Evolutionary conservation across 305 asterid genomes (phyloP), one percentile per base, ranked within the genome.

Genomic region (Rubia occidens): DNA sequence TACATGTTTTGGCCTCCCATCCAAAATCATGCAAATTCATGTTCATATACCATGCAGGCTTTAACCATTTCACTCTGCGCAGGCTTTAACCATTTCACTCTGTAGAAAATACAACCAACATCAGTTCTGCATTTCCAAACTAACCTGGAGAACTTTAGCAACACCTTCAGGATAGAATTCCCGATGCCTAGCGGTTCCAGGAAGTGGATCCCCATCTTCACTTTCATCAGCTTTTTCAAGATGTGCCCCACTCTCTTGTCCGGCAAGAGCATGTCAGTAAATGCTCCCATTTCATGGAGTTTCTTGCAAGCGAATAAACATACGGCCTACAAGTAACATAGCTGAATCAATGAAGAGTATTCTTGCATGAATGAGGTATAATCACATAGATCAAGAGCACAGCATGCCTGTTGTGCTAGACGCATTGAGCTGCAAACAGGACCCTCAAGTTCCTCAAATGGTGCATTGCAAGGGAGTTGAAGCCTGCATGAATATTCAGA

Each of bases 91-190:
- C 58, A 64, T 66, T 70, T 71, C 60, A 78, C 64, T 59, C 32
- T 66, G 45, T 58, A n/a, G 60, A 64, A 74, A 49, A 55, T 64
- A 61, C 45, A 61, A 64, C 32, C 63, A 60, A 76, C 59, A 47
- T 10, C 43, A 63, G 21, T 2, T 54, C 35, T 32, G 37, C 18
- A 20, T 20, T 40, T 11, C 11, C 51, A 29, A 60, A 83, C 91
- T 76, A 78, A 95, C 99, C 91, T 69, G 88, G 62, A 95, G 98
- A 83, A 85, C 76, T 73, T 85, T 87, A 82, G 99, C 96, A 75
- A 95, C 96, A 53, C 98, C 99, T 85, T 95, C 99, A 60, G 99
- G 99, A 84, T 91, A 95, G 82, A 95, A 95, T 75, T 95, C 99
- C 80, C 99, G 87, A 75, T 95, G 99, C 87, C 96, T 88, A 63